These are phyloP conservation scores for Colletotrichum sp. DNA, from an alignment of 2,329 filamentous ascomycete species.

Conservation along the genomic window DNA sequence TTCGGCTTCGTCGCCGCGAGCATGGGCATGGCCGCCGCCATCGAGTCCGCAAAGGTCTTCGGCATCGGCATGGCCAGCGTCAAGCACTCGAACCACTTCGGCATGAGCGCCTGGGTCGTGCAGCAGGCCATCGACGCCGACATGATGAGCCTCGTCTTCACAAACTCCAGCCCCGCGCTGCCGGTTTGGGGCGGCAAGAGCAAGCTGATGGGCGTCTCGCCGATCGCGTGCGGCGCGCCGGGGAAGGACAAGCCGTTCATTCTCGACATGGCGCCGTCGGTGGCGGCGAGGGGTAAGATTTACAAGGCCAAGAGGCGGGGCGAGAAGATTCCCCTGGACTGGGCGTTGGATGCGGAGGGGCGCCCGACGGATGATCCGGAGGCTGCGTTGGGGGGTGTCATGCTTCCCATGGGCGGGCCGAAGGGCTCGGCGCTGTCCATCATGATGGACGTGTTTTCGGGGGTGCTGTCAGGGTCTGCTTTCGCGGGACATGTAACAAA, in stretches of 20 bases:
- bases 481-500: conserved; percentile 80
- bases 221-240: conserved; percentile 78
- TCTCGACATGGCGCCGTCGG: conserved; percentile 75
- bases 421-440: conserved; percentile 79
- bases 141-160: conserved; percentile 75
- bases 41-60: conserved; percentile 66
- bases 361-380: conserved; percentile 73
- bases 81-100: conserved; percentile 82
- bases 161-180: conserved; percentile 74
- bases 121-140: conserved; percentile 76
- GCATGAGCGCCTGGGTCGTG: conserved; percentile 83
- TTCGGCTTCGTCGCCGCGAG: conserved; percentile 79
- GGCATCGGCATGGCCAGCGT: conserved; percentile 80
- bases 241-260: conserved; percentile 68
- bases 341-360: conserved; percentile 78
- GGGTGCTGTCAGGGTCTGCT: conserved; percentile 76
- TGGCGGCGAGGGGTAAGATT: conserved; percentile 75
- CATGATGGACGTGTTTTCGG: conserved; percentile 92
- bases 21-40: conserved; percentile 68
- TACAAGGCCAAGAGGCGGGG: conserved; percentile 72
- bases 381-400: conserved; percentile 75
- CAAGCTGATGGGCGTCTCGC: conserved; percentile 76
- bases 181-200: conserved; percentile 72
- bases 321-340: conserved; percentile 73
- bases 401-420: conserved; percentile 85